A percentile compares a stretch with the other conserved stretches of the same genome.
These are phyloP conservation scores for Senecio squalidus DNA, from an alignment of 140 eudicot genomes.

Conservation along the genomic window DNA sequence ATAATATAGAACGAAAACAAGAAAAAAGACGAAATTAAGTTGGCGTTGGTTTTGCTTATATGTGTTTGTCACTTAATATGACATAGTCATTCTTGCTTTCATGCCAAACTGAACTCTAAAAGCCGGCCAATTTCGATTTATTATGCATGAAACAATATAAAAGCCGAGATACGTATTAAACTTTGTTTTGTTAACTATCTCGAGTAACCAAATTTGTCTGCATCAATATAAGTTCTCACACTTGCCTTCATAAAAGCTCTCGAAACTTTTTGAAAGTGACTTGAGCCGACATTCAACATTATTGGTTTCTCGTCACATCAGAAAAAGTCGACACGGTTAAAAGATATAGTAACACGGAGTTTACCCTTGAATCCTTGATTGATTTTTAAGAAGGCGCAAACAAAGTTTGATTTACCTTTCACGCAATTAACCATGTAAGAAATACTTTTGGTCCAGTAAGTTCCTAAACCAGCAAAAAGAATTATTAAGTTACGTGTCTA, in stretches of 20 bases:
- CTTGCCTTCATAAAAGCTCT: not conserved
- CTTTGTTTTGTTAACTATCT: not conserved
- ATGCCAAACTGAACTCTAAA: not conserved
- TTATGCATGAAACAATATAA: not conserved
- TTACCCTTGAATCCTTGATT: too few relatives aligned
- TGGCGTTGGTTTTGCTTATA: conserved; percentile 3
- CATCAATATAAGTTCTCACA: not conserved
- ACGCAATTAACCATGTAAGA: too few relatives aligned
- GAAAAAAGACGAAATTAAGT: conserved; percentile 13
- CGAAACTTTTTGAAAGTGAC: not conserved
- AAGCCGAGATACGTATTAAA: not conserved
- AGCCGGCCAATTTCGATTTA: conserved; percentile 18
- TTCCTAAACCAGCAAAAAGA: not conserved
- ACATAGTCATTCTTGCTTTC: conserved; percentile 8
- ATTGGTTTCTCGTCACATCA: too few relatives aligned
- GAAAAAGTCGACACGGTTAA: too few relatives aligned
- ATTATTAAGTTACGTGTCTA: conserved; percentile 8
- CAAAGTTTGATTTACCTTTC: too few relatives aligned
- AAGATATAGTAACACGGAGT: too few relatives aligned
- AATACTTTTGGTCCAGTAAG: not conserved
- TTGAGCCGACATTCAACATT: not conserved
- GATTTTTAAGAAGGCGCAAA: too few relatives aligned
- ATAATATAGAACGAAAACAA: conserved; percentile 5
- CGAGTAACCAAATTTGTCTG: not conserved
- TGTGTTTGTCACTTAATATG: conserved; percentile 16